These are phyloP conservation scores for Mortierella sp. DNA, from an alignment of 371 early-diverging fungal species.

Conservation along the genomic window DNA sequence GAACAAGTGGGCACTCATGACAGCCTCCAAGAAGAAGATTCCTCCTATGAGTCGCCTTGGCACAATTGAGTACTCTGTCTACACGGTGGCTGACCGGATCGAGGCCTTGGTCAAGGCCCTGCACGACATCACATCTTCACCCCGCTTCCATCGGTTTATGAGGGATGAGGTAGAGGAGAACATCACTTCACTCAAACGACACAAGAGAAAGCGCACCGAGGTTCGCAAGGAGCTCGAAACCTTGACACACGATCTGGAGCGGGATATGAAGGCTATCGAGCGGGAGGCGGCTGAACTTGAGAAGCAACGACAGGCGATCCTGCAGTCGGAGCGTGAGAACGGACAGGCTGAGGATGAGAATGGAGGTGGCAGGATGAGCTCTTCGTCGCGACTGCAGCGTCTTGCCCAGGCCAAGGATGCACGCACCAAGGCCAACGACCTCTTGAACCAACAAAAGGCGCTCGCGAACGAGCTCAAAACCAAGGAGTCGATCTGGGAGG, in stretches of 20 bases:
- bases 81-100: slow-evolving; percentile 43
- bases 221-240: slow-evolving; percentile 45
- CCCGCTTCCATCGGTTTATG: slow-evolving; percentile 54
- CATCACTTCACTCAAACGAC: slow-evolving; percentile 41
- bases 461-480: slow-evolving; percentile 38
- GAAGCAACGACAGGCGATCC: slow-evolving; percentile 32
- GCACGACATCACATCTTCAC: slow-evolving; percentile 48
- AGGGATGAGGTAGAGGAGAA: slow-evolving; percentile 52
- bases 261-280: slow-evolving; percentile 49
- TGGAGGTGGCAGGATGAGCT: slow-evolving; percentile 9
- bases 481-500: slow-evolving; percentile 48
- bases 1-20: slow-evolving; percentile 19
- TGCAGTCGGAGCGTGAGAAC: slow-evolving; percentile 34
- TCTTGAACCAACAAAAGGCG: slow-evolving; percentile 40
- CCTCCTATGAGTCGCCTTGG: slow-evolving; percentile 26
- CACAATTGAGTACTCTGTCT: slow-evolving; percentile 38
- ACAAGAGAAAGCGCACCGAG: slow-evolving; percentile 48
- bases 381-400: slow-evolving; percentile 30
- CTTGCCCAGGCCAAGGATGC: slow-evolving; percentile 53
- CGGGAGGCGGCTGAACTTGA: slow-evolving; percentile 43
- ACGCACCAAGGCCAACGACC: slow-evolving; percentile 32
- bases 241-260: slow-evolving; percentile 37
- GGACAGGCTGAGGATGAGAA: slow-evolving; percentile 33
- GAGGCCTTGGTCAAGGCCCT: slow-evolving; percentile 49
- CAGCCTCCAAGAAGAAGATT: slow-evolving; percentile 15